Conservation (phyloP, 148 eudicot species). For the Cornus kousa region DNA sequence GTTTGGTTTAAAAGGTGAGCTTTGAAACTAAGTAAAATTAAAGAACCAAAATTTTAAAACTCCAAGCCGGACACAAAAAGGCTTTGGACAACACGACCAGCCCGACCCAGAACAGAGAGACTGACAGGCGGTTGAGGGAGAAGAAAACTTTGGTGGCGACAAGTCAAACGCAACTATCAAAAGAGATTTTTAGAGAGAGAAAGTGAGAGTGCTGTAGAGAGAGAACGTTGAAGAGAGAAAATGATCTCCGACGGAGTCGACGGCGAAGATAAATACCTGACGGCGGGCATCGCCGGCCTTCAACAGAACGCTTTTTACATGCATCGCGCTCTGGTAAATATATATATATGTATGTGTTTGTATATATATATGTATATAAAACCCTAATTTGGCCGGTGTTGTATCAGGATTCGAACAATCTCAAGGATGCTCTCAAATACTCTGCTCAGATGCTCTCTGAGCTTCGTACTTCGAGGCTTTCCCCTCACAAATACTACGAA, state of each 20-base stretch:
- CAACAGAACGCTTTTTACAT: conserved; percentile 93
- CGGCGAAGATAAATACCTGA: conserved; percentile 88
- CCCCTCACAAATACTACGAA: conserved; percentile 95
- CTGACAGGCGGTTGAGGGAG: too few relatives aligned
- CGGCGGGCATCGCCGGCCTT: conserved; percentile 86
- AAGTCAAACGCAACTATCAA: too few relatives aligned
- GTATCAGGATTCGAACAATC: conserved; percentile 77
- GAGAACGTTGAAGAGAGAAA: conserved; percentile 7
- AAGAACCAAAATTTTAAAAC: too few relatives aligned
- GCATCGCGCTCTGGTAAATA: conserved; percentile 91
- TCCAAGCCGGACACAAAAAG: too few relatives aligned
- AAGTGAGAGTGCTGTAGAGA: too few relatives aligned
- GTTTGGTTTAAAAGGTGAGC: too few relatives aligned
- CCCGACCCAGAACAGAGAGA: too few relatives aligned
- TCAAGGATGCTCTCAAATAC: conserved; percentile 90
- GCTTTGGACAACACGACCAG: too few relatives aligned
- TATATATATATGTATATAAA: background rate
- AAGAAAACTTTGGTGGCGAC: too few relatives aligned
- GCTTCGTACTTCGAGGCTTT: conserved; percentile 93
- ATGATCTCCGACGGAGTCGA: conserved; percentile 77
- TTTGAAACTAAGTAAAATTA: too few relatives aligned
- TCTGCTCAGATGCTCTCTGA: conserved; percentile 99
- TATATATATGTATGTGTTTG: background rate
- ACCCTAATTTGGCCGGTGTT: conserved; percentile 51
- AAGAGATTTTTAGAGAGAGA: too few relatives aligned